A percentile compares a stretch with the other conserved stretches of the same genome.
phyloP scores from a whole-genome alignment of 2,329 filamentous ascomycete species.

The Didymella lethalis region DNA sequence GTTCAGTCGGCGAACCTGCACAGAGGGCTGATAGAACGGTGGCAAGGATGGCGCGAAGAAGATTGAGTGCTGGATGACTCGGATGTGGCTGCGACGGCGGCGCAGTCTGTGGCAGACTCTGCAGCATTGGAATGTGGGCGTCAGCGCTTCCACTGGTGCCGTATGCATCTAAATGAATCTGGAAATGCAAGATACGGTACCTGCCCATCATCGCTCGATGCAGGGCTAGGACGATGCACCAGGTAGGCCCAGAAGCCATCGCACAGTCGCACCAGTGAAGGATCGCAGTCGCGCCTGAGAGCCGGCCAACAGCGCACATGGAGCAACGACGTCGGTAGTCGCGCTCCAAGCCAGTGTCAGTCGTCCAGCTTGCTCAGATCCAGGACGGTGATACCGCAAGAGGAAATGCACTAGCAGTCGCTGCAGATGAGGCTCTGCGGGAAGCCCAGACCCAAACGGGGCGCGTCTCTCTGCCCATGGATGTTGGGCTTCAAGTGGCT shows the following conservation, averaged over 20 bases:
- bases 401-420: constrained; percentile 23
- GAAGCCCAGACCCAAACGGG: constrained; percentile 21
- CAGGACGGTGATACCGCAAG: neutral
- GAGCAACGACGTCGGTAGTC: constrained; percentile 6
- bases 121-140: constrained; percentile 1
- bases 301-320: neutral
- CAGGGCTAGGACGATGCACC: constrained; percentile 1
- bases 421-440: constrained; percentile 25
- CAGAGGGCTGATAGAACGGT: neutral
- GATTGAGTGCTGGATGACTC: neutral
- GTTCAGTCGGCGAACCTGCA: constrained; percentile 3
- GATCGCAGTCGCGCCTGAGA: neutral
- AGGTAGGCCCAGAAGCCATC: neutral
- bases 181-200: constrained; percentile 1
- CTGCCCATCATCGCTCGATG: neutral
- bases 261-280: neutral
- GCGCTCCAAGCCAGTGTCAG: constrained; percentile 8
- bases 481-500: constrained; percentile 9
- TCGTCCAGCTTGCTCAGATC: neutral
- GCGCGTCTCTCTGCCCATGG: neutral
- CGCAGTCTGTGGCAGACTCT: neutral
- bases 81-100: neutral
- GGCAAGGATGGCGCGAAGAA: constrained; percentile 1
- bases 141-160: constrained; percentile 1
- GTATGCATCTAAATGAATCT: neutral